Evolutionary conservation across 305 asterid genomes (phyloP).

Genomic region (Solanum hybrid): DNA sequence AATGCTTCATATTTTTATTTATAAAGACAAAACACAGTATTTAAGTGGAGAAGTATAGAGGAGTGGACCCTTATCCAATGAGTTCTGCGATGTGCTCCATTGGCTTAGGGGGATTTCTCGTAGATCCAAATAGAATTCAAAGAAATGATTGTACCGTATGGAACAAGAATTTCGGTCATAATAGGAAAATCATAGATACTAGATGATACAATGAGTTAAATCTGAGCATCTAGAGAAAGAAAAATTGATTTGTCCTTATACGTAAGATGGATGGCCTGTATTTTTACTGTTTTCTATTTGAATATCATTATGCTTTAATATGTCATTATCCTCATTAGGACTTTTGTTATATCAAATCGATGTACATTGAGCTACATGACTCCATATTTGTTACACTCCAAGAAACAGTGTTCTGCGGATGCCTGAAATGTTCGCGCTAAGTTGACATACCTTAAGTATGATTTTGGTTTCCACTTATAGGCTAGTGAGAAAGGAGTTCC

Average conservation of each 20-base stretch:
- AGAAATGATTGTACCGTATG: background rate
- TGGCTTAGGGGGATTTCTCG: background rate
- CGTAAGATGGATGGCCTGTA: background rate
- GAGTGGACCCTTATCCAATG: background rate
- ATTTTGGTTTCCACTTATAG: too few relatives aligned
- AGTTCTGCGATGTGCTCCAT: background rate
- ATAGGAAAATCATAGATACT: background rate
- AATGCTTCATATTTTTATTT: background rate
- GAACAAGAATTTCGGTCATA: background rate
- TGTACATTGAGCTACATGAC: too few relatives aligned
- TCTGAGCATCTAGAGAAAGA: background rate
- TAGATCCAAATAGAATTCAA: background rate
- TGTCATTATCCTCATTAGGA: slow-evolving; percentile 25
- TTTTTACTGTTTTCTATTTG: background rate
- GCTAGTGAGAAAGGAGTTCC: too few relatives aligned
- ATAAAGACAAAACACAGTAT: background rate
- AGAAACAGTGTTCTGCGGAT: too few relatives aligned
- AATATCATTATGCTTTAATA: background rate
- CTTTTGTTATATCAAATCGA: background rate
- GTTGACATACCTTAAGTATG: too few relatives aligned
- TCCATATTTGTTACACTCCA: too few relatives aligned
- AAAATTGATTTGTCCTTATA: background rate
- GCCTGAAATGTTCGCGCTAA: too few relatives aligned
- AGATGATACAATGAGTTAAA: background rate
- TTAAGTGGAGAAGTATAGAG: background rate